Evolutionary conservation across 768 basidiomycete species (phyloP), one percentile per base, ranked within the genome.

Genomic region (Pisolithus tinctorius): DNA sequence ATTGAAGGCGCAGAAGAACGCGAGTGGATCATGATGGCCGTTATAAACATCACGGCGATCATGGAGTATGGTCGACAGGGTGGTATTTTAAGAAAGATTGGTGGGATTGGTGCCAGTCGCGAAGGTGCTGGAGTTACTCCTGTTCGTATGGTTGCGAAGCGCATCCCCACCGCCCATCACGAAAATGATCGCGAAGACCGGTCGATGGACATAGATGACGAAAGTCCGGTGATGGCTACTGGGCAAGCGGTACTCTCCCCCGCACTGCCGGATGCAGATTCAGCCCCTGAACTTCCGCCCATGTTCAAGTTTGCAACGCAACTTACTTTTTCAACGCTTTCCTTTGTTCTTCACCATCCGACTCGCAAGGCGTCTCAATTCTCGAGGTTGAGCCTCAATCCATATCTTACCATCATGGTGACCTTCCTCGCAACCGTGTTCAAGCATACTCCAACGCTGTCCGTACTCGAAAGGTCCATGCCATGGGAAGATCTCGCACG

Each of bases 21-120:
- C 27, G 91, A 95, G 51, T 99, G 96, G 96, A 85, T 91, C 58
- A 93, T 94, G 87, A 95, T 98, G 91, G 95, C 82, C 0, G 72
- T 87, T 43, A 74, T 91, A 58, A 95, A 95, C 65, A 75, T 97
- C 30, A 76, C 81, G 4, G 80, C 88, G 0, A 67, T 96, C 8
- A 72, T 97, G 60, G 93, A 98, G 67, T 98, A 94, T 59, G 95
- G 96, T 31, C 76, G 82, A 26, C 75, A 83, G 3, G 77, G 75
- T 5, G 84, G 91, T 3, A 69, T 90, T 5, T 68, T 98, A 45
- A 77, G 82, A 48, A 83, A 77, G 55, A 72, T 80, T 3, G 79
- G 85, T 13, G 81, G 76, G 26, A 45, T 52, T 4, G 74, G 76
- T 10, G 61, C 65, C 3, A 62, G 70, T 49, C 75, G 77, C 13